Base-by-base conservation (phyloP, 768 basidiomycete species). In the Tylopilus sp. region DNA sequence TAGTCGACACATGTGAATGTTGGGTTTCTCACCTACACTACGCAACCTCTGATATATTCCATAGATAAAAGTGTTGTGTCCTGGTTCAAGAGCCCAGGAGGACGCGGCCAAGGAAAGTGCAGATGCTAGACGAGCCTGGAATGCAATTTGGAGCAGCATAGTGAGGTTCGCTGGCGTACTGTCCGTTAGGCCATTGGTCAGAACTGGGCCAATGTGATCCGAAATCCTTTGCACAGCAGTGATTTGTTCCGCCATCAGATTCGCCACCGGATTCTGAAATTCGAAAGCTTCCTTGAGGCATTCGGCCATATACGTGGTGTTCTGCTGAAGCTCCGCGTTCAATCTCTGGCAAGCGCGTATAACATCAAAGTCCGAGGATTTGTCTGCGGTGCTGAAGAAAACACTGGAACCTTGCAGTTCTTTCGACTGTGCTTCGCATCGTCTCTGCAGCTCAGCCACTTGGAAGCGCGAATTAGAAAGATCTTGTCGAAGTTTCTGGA, bases 291-390 rank as follows among this genome's bases (percentile, higher is more conserved):
- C 33, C 18, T 18, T 21, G 11, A 57, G 21, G 12, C 17, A 55
- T 8, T 57, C 56, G 4, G 48, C 53, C 48, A 57, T 57, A 10
- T 55, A 50, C 28, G 38, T 50, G 4, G 48, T 22, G 20, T 45
- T 45, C 18, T 55, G 52, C 48, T 57, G 48, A 2, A 50, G n/a
- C n/a, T 57, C 51, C 11, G 48, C 56, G 33, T 57, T 57, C 38
- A 57, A 40, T 33, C 33, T 57, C 36, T 50, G 44, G 7, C 54
- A 36, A 22, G 40, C 56, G 3, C 22, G 20, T 15, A 47, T 50
- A 15, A 57, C 21, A 30, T 55, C 56, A 15, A 44, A 44, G 36
- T 57, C 56, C 13, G 56, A 57, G 10, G 48, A 57, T 40, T 50
- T 57, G 26, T 57, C 56, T 13, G 52, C 44, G 6, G 47, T 28